Evolutionary conservation across 768 basidiomycete genomes (phyloP).

Genomic region (Boletus subparvulus): DNA sequence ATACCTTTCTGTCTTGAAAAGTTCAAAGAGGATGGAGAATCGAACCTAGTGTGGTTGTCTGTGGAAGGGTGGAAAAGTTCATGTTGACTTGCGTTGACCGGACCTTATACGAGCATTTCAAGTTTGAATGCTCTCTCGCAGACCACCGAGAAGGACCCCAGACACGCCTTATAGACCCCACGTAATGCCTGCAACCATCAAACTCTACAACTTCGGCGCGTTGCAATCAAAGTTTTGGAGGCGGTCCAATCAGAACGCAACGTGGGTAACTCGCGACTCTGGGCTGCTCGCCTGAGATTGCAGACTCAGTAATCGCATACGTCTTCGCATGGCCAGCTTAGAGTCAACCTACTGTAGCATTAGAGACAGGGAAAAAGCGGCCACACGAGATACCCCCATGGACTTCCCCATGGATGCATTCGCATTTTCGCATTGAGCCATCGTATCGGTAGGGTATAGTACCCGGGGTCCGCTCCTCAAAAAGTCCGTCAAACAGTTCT

Average conservation of each 20-base stretch:
- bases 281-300: slow-evolving; percentile 2
- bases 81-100: slow-evolving; percentile 52
- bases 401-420: not conserved
- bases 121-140: slow-evolving; percentile 24
- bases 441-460: not conserved
- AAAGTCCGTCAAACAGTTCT: slow-evolving; percentile 42
- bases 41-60: slow-evolving; percentile 35
- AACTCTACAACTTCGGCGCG: not conserved
- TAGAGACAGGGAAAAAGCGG: not conserved
- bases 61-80: slow-evolving; percentile 45
- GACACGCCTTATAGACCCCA: slow-evolving; percentile 20
- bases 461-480: slow-evolving; percentile 18
- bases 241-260: slow-evolving; percentile 1
- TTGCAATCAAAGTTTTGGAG: not conserved
- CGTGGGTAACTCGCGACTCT: slow-evolving; percentile 5
- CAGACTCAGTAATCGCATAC: not conserved
- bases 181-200: slow-evolving; percentile 14
- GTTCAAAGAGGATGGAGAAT: slow-evolving; percentile 6
- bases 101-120: slow-evolving; percentile 53
- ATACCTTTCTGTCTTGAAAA: slow-evolving; percentile 16
- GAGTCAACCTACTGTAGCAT: slow-evolving; percentile 4
- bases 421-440: not conserved
- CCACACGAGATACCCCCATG: not conserved
- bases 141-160: slow-evolving; percentile 28
- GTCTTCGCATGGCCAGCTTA: slow-evolving; percentile 5